These are phyloP conservation scores for Calonectria honghensis DNA, from an alignment of 2,329 filamentous ascomycete genomes.

Conservation along the genomic window DNA sequence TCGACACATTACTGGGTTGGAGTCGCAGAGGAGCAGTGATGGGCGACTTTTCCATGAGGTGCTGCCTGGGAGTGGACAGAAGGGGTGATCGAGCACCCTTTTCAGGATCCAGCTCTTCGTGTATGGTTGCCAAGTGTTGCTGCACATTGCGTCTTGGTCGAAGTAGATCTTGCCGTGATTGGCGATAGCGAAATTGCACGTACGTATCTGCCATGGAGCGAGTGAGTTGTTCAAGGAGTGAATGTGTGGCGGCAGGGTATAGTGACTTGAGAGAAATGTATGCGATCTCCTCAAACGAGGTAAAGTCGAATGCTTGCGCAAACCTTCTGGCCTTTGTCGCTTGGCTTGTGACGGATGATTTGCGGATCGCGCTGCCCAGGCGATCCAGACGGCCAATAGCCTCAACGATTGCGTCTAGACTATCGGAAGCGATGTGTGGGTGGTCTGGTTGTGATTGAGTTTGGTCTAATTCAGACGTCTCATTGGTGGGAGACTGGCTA, in stretches of 20 bases:
- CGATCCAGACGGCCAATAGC: conserved; percentile 9
- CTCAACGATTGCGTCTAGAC: conserved; percentile 1
- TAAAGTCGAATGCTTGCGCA: conserved; percentile 5
- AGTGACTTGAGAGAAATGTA: conserved; percentile 11
- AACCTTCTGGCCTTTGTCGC: not conserved
- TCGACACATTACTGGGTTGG: not conserved
- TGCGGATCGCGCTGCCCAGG: not conserved
- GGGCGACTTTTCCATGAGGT: not conserved
- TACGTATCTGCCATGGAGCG: conserved; percentile 17
- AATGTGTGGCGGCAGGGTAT: not conserved
- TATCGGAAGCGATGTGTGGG: not conserved
- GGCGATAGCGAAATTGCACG: not conserved
- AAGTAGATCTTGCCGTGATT: not conserved
- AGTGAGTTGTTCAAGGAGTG: conserved; percentile 13
- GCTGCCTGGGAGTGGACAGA: not conserved
- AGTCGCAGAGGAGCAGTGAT: not conserved
- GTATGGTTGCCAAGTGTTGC: not conserved
- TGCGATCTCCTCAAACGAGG: conserved; percentile 2
- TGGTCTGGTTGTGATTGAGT: not conserved
- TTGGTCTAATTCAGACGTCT: not conserved
- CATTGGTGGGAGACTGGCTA: not conserved
- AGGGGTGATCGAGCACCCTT: not conserved
- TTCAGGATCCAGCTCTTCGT: not conserved
- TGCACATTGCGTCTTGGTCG: not conserved
- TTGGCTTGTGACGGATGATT: conserved; percentile 8